A percentile compares a stretch with the other conserved stretches of the same genome.
Conservation (phyloP, 169 alveolate genomes). For the Perkinsus chesapeaki region DNA sequence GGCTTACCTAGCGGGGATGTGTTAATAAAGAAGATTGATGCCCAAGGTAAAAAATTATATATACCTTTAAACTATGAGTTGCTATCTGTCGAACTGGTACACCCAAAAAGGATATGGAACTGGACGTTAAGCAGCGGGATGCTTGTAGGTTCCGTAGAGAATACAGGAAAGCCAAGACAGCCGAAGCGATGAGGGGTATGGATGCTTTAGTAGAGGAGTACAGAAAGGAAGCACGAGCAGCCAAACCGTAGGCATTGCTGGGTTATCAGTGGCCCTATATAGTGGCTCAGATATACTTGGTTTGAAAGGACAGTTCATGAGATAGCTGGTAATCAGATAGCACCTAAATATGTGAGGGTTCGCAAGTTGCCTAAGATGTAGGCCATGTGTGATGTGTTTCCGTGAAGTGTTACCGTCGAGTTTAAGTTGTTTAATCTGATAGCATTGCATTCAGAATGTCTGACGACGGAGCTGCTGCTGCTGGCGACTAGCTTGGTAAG, state of each 20-base stretch:
- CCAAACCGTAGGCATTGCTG: background rate
- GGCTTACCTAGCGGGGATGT: too few relatives aligned
- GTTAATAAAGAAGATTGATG: too few relatives aligned
- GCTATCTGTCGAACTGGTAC: background rate
- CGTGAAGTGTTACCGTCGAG: background rate
- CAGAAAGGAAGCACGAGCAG: conserved; percentile 22
- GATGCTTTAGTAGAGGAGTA: conserved; percentile 34
- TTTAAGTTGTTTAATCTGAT: background rate
- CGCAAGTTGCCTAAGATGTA: conserved; percentile 45
- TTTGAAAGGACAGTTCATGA: conserved; percentile 64
- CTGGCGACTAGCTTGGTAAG: background rate
- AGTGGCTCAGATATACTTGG: conserved; percentile 50
- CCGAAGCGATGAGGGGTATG: conserved; percentile 39
- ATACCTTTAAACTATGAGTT: background rate
- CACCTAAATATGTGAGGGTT: conserved; percentile 65
- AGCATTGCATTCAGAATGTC: background rate
- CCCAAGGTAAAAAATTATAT: too few relatives aligned
- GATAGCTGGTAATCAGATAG: conserved; percentile 66
- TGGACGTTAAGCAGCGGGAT: background rate
- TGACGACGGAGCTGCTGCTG: background rate
- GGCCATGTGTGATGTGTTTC: background rate
- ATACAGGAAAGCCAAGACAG: conserved; percentile 24
- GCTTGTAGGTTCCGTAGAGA: background rate
- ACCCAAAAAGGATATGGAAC: too few relatives aligned
- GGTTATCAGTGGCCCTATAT: conserved; percentile 40